A percentile compares a stretch with the other conserved stretches of the same genome.
Conservation (phyloP, 495 filamentous ascomycete species). For the Xylaria sp. region DNA sequence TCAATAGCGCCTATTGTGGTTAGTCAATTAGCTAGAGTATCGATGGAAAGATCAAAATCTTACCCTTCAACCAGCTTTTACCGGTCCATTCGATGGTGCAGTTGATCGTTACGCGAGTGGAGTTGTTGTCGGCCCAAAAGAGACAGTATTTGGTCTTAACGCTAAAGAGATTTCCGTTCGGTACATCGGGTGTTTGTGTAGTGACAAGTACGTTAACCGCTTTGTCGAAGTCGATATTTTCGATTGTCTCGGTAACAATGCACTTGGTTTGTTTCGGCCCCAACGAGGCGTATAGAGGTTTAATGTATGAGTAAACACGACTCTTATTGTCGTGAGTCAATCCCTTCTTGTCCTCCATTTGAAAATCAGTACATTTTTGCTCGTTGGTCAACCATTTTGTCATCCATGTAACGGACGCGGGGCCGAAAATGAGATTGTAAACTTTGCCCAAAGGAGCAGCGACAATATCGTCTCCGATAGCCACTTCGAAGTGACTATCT, state of each 20-base stretch:
- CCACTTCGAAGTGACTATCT: slow-evolving; percentile 80
- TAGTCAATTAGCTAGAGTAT: slow-evolving; percentile 6
- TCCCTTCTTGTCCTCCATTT: slow-evolving; percentile 82
- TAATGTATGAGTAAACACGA: slow-evolving; percentile 86
- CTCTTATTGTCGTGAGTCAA: slow-evolving; percentile 74
- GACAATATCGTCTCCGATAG: slow-evolving; percentile 84
- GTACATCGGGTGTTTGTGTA: slow-evolving; percentile 94
- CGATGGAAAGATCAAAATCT: slow-evolving; percentile 20
- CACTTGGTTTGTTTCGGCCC: slow-evolving; percentile 97
- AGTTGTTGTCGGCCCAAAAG: slow-evolving; percentile 84
- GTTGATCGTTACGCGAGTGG: slow-evolving; percentile 82
- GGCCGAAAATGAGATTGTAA: slow-evolving; percentile 86
- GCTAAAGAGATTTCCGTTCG: slow-evolving; percentile 88
- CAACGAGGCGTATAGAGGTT: slow-evolving; percentile 81
- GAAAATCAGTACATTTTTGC: slow-evolving; percentile 86
- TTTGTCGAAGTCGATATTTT: slow-evolving; percentile 86
- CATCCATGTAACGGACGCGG: slow-evolving; percentile 78
- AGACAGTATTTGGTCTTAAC: slow-evolving; percentile 95
- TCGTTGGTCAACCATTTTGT: slow-evolving; percentile 83
- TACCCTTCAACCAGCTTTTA: slow-evolving; percentile 98
- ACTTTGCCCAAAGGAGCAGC: slow-evolving; percentile 90
- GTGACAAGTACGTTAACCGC: slow-evolving; percentile 76
- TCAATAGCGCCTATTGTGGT: slow-evolving; percentile 77
- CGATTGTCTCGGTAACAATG: slow-evolving; percentile 81
- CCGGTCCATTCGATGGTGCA: slow-evolving; percentile 95